Base-by-base conservation (phyloP, 768 basidiomycete species). In the Pleurotus sapidus region DNA sequence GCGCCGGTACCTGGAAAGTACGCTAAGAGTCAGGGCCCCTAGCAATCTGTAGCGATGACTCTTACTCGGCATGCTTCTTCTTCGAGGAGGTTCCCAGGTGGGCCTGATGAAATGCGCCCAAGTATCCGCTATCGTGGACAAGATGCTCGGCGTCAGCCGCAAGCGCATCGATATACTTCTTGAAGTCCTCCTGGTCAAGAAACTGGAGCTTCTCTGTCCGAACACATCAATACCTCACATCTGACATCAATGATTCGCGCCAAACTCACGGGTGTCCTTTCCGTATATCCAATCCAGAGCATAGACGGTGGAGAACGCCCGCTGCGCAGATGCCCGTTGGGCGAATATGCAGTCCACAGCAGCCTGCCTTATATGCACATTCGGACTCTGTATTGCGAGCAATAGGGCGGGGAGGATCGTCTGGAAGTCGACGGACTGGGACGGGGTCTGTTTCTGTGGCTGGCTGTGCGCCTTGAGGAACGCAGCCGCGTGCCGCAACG, bases 231-330 rank as follows among this genome's bases (percentile, higher is more conserved):
- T 11, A 34, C 30, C 30, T 34, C 30, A 34, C 30, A 34, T 30
- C 8, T 8, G 8, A 5, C 4, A 30, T 34, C 30, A 34, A 34
- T 34, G 3, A 34, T 3, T 34, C 30, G 9, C 30, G 30, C 8
- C 30, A 34, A 5, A 73, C 84, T 57, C 45, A 89, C 88, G 73
- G 12, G 83, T 80, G 37, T 68, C 76, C 12, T 74, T 62, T 3
- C 89, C 91, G 61, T 93, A 94, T 18, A 93, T 79, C 1, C 75
- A 74, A 63, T 93, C 91, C 61, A 89, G 81, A 15, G 80, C 86
- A 70, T 92, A 93, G 2, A 93, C 80, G 3, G 77, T 74, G 49
- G 73, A 72, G 17, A 84, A 73, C 61, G 74, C 80, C 61, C 73
- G 73, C 60, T 70, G 68, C 0, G 73, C 69, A 18, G 79, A 61